Evolutionary conservation across 1,284 basidiomycete species (phyloP), one percentile per base, ranked within the genome.

Genomic region (Cystobasidium sp.): DNA sequence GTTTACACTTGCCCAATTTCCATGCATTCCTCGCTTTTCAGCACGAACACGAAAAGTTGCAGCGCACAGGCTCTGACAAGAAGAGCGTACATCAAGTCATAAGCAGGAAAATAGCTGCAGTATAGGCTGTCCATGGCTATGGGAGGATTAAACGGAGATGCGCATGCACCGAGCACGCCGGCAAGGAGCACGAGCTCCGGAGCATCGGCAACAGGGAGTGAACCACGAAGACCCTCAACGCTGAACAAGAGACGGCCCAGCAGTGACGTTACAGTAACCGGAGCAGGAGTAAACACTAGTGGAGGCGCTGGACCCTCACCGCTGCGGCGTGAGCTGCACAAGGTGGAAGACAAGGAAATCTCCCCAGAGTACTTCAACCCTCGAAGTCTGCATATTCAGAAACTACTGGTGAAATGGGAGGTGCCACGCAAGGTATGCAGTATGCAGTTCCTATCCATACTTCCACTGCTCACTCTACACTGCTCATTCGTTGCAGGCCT

Each of bases 211-310:
- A 44, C 62, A 52, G 51, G 55, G 20, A 61, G 59, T 37, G 20
- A 53, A 46, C 44, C 62, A 16, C 49, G 70, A 22, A 53, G 63
- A 20, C 70, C 70, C 2, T 58, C 62, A 53, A 73, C 70, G 62
- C 63, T 73, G 52, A 73, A 73, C 52, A 73, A 73, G 55, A 61
- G 70, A 44, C 62, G 70, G 6, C 70, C 70, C 18, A 65, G 62
- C 47, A 47, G 49, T 12, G 68, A 51, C 18, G 43, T 22, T 18
- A 68, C 53, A 37, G 44, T 59, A 22, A 49, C 59, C 8, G 62
- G 70, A 46, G 22, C 46, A 49, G 62, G 62, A 22, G 62, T 58
- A 9, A 73, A 58, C 52, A 66, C 70, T 24, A 64, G 69, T 61
- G 61, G 59, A 47, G 69, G 69, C 31, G 58, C 69, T 51, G 69